phyloP scores from a whole-genome alignment of 2,329 filamentous ascomycete species.

The Plectosphaerella plurivora region DNA sequence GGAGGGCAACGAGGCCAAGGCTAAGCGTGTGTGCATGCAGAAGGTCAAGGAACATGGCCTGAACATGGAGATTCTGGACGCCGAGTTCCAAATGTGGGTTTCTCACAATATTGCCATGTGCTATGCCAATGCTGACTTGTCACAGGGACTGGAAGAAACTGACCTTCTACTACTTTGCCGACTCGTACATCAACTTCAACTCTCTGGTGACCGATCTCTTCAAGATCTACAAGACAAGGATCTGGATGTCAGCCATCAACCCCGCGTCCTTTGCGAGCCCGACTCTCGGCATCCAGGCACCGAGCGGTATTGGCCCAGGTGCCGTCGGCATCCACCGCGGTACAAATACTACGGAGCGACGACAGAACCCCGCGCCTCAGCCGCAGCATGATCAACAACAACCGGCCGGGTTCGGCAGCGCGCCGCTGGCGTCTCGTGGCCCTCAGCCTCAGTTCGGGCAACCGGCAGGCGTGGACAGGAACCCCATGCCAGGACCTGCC shows the following conservation, averaged over 20 bases:
- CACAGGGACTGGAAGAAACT: conserved; percentile 95
- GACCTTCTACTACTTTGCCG: conserved; percentile 98
- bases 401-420: conserved; percentile 28
- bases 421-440: conserved; percentile 31
- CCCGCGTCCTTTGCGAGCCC: conserved; percentile 89
- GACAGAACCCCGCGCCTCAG: conserved; percentile 28
- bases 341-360: conserved; percentile 38
- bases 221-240: conserved; percentile 98
- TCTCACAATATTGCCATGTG: too few species aligned
- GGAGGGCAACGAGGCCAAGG: conserved; percentile 95
- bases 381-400: conserved; percentile 36
- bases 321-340: conserved; percentile 55
- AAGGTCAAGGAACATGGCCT: conserved; percentile 93
- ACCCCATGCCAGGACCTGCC: conserved; percentile 28
- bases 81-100: conserved; percentile 95
- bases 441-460: conserved; percentile 38
- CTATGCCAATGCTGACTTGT: not conserved
- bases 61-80: conserved; percentile 98
- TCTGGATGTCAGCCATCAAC: conserved; percentile 99
- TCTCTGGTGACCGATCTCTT: conserved; percentile 94
- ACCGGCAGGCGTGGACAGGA: conserved; percentile 36
- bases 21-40: conserved; percentile 92
- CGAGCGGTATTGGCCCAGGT: conserved; percentile 62
- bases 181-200: conserved; percentile 99
- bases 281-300: conserved; percentile 65